phyloP scores from a whole-genome alignment of 257 asterid species.

The Lavandula angustifolia region DNA sequence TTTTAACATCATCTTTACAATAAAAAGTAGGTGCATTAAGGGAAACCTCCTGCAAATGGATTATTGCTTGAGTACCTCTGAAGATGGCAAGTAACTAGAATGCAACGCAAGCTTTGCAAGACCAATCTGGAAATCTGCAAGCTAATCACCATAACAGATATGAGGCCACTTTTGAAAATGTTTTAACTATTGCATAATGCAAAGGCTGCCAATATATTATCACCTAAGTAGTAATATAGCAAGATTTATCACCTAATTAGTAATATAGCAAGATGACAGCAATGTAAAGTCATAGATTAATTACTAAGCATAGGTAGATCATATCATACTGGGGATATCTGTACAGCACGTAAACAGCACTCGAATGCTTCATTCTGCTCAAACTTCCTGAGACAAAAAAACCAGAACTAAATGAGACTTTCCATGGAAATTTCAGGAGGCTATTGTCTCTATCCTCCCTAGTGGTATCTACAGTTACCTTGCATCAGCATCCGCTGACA shows the following conservation, averaged over 20 bases:
- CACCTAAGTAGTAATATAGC: slow-evolving; percentile 6
- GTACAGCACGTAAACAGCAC: slow-evolving; percentile 85
- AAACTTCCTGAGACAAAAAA: slow-evolving; percentile 56
- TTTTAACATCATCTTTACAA: slow-evolving; percentile 25
- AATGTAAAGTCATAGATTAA: background rate
- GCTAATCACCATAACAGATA: slow-evolving; percentile 49
- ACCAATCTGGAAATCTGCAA: slow-evolving; percentile 93
- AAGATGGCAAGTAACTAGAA: slow-evolving; percentile 63
- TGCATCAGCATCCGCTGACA: slow-evolving; percentile 90
- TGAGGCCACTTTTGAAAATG: slow-evolving; percentile 31
- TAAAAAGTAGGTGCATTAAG: slow-evolving; percentile 6
- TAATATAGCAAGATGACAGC: background rate
- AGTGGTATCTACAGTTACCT: slow-evolving; percentile 51
- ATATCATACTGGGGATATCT: slow-evolving; percentile 71
- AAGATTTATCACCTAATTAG: slow-evolving; percentile 8
- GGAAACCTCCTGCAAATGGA: slow-evolving; percentile 27
- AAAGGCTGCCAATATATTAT: slow-evolving; percentile 21
- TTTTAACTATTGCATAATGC: slow-evolving; percentile 7
- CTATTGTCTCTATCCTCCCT: slow-evolving; percentile 14
- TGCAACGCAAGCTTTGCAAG: slow-evolving; percentile 80
- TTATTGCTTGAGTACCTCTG: slow-evolving; percentile 62
- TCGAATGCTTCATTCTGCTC: slow-evolving; percentile 89
- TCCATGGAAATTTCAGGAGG: slow-evolving; percentile 18
- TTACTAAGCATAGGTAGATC: slow-evolving; percentile 24
- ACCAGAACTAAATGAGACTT: slow-evolving; percentile 26